Evolutionary conservation across 805 yeast species (phyloP).

Genomic region (Sugiyamaella americana): DNA sequence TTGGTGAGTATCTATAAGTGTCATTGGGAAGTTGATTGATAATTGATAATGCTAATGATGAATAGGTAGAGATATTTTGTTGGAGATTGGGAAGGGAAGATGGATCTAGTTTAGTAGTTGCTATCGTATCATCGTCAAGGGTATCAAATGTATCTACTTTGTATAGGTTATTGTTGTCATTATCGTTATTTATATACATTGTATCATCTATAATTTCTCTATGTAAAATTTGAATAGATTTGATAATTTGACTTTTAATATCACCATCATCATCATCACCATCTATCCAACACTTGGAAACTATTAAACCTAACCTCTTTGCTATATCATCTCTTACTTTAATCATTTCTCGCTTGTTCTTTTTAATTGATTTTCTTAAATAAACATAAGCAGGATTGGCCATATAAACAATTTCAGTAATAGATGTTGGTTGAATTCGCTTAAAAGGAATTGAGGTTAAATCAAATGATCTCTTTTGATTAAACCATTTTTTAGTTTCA

Average conservation of each 20-base stretch:
- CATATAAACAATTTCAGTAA: constrained; percentile 8
- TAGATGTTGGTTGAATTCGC: constrained; percentile 5
- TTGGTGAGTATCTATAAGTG: neutral
- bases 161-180: too few relatives aligned
- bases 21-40: constrained; percentile 1
- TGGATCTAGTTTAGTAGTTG: neutral
- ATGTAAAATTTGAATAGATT: too few relatives aligned
- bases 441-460: neutral
- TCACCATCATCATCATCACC: neutral
- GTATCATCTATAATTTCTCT: neutral
- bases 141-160: too few relatives aligned
- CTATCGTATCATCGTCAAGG: too few relatives aligned
- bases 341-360: constrained; percentile 2
- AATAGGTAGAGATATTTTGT: too few relatives aligned
- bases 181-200: neutral
- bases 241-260: neutral
- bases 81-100: too few relatives aligned
- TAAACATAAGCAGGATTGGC: constrained; percentile 10
- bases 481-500: neutral
- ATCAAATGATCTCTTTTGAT: neutral
- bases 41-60: neutral
- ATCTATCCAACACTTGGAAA: constrained; percentile 8
- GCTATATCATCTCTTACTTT: constrained; percentile 11
- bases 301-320: constrained; percentile 14
- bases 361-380: constrained; percentile 2